A percentile compares a stretch with the other conserved stretches of the same genome.
Conservation (phyloP, 495 filamentous ascomycete species). For the Aspergillus panamensis region DNA sequence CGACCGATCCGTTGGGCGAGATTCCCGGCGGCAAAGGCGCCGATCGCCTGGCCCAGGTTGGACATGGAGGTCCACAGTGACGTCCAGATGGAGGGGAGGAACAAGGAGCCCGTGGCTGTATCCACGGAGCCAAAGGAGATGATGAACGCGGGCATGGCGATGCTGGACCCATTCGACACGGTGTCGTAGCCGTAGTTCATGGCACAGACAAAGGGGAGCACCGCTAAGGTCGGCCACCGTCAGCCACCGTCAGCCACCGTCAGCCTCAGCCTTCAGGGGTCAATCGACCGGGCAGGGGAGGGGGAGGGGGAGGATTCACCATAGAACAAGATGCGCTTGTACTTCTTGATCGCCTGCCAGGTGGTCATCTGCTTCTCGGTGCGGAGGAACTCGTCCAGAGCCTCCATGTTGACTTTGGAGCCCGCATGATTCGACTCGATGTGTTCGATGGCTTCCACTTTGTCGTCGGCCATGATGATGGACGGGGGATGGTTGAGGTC, state of each 20-base stretch:
- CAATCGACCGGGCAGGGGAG: no score
- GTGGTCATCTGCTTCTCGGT: neutral
- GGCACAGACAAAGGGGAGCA: neutral
- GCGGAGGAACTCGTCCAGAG: neutral
- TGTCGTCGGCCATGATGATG: neutral
- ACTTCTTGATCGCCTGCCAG: neutral
- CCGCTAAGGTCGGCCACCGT: neutral
- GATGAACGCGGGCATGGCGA: slow-evolving; percentile 11
- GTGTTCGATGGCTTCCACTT: neutral
- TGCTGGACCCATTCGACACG: neutral
- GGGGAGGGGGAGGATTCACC: neutral
- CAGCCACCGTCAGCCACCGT: neutral
- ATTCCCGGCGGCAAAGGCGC: neutral
- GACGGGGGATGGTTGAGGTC: no score
- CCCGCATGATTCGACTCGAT: neutral
- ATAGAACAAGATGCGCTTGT: neutral
- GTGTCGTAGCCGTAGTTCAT: slow-evolving; percentile 4
- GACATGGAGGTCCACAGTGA: slow-evolving; percentile 12
- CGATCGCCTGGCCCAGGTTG: slow-evolving; percentile 1
- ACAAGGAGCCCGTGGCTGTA: neutral
- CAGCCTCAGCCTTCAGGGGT: no score
- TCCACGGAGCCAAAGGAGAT: slow-evolving; percentile 3
- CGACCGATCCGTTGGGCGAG: neutral
- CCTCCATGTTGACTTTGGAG: neutral
- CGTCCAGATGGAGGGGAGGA: slow-evolving; percentile 9